Evolutionary conservation across 176 grass and related monocot species (phyloP), one percentile per base, ranked within the genome.

Genomic region (Oryza glaberrima): DNA sequence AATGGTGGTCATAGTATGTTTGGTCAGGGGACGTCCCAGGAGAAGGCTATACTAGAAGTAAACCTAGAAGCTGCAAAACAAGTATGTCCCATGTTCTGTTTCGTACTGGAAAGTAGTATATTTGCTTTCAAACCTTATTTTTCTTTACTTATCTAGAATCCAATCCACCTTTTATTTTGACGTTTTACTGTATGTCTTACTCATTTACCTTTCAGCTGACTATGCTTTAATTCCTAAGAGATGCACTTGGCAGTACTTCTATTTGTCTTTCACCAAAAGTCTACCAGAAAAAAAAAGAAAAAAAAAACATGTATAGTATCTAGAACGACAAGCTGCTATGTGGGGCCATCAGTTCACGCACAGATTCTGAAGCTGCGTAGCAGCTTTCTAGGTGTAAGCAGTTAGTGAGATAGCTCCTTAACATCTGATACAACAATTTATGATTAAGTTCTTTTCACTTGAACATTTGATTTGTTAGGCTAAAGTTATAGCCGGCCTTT

Each of bases 51-150:
- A 78, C 86, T 98, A 51, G 87, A 95, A 80, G 89, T 98, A 73
- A 98, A 98, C 84, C 91, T 98, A 68, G 89, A 88, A 90, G 96
- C 96, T 83, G 96, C 87, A 85, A 98, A 98, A 47, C 96, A 98
- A 90, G 96, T 98, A 98, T 77, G 92, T 85, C 69, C 22, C 43
- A 56, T 58, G 77, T 80, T 8, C 26, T 79, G 4, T 51, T 86
- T 64, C 72, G 34, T 64, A 45, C 58, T 66, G 17, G 82, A 65
- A 81, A 86, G 67, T 76, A 54, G 17, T 70, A 73, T 75, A 66
- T 36, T 85, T 84, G 13, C 68, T 81, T 64, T 25, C 34, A 64
- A 51, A 73, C 44, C 60, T 11, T 28, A 22, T 68, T 4, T 4
- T 32, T 32, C 30, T 32, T 32, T 32, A 32, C 28, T 61, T 32